A percentile compares a stretch with the other conserved stretches of the same genome.
Conservation (phyloP, 1,284 basidiomycete species). For the Paramarasmius palmivorus region DNA sequence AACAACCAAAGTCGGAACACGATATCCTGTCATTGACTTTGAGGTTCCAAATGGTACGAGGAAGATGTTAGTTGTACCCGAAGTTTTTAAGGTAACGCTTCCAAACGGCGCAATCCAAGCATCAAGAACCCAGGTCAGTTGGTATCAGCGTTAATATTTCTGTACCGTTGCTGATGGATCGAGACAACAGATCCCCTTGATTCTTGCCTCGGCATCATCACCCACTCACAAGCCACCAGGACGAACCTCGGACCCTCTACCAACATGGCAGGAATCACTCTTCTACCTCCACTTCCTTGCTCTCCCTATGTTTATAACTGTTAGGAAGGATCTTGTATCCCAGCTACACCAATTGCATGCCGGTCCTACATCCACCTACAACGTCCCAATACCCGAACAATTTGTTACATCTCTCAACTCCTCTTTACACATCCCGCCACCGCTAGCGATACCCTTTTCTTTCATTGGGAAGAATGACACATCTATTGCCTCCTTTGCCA, state of each 20-base stretch:
- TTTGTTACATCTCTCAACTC: slow-evolving; percentile 21
- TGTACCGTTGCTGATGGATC: not conserved
- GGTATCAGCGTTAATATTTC: slow-evolving; percentile 8
- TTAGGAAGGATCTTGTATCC: slow-evolving; percentile 48
- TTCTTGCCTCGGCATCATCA: slow-evolving; percentile 93
- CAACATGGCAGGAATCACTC: slow-evolving; percentile 85
- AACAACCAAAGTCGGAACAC: slow-evolving; percentile 30
- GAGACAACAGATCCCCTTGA: slow-evolving; percentile 67
- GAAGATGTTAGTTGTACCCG: slow-evolving; percentile 67
- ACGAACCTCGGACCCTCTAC: slow-evolving; percentile 61
- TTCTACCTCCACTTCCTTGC: slow-evolving; percentile 85
- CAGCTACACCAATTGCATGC: slow-evolving; percentile 50
- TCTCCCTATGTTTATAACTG: slow-evolving; percentile 70
- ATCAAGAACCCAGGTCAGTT: slow-evolving; percentile 66
- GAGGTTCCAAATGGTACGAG: slow-evolving; percentile 59
- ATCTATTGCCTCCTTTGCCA: slow-evolving; percentile 7
- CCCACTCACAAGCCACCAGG: slow-evolving; percentile 95
- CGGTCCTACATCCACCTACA: slow-evolving; percentile 36
- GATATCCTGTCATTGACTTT: slow-evolving; percentile 81
- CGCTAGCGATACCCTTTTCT: slow-evolving; percentile 35
- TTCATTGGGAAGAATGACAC: not conserved
- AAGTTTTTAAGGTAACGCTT: slow-evolving; percentile 84
- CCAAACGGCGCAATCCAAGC: slow-evolving; percentile 83
- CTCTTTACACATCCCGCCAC: slow-evolving; percentile 29
- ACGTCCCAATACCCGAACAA: slow-evolving; percentile 20